Conservation (phyloP, 768 basidiomycete genomes). For the Naematelia aurantialba region DNA sequence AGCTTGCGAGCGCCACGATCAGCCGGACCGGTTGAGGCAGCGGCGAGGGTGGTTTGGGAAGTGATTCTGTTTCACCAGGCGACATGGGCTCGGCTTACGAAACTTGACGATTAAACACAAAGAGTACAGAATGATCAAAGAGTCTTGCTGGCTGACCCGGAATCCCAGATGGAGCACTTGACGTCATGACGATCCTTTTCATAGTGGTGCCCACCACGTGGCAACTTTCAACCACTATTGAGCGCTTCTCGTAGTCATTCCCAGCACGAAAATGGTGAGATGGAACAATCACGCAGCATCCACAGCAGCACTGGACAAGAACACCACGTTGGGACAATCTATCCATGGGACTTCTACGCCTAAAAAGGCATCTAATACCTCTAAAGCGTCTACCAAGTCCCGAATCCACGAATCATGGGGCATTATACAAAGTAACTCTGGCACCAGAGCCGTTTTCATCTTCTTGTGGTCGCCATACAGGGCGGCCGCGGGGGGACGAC, state of each 20-base stretch:
- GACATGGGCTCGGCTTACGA: too few relatives aligned
- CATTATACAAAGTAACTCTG: background rate
- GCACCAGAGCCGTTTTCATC: background rate
- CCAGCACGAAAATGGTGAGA: too few relatives aligned
- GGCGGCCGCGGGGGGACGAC: background rate
- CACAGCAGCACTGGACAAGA: too few relatives aligned
- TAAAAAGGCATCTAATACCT: background rate
- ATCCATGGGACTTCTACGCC: background rate
- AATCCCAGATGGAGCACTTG: background rate
- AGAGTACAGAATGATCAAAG: too few relatives aligned
- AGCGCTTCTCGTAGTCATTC: too few relatives aligned
- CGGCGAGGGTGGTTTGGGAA: conserved; percentile 18
- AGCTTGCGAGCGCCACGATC: conserved; percentile 29
- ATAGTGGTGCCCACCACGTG: background rate
- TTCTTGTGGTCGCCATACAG: background rate
- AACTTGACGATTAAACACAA: too few relatives aligned
- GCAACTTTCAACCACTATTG: too few relatives aligned
- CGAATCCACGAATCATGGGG: background rate
- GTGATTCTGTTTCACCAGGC: background rate
- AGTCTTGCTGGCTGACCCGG: too few relatives aligned
- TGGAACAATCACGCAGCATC: too few relatives aligned
- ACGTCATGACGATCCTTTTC: background rate
- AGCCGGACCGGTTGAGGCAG: conserved; percentile 32
- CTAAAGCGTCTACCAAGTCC: background rate
- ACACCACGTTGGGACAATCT: background rate